Evolutionary conservation across 441 rosid genomes (phyloP).

Genomic region (Dalechampia spathulata): DNA sequence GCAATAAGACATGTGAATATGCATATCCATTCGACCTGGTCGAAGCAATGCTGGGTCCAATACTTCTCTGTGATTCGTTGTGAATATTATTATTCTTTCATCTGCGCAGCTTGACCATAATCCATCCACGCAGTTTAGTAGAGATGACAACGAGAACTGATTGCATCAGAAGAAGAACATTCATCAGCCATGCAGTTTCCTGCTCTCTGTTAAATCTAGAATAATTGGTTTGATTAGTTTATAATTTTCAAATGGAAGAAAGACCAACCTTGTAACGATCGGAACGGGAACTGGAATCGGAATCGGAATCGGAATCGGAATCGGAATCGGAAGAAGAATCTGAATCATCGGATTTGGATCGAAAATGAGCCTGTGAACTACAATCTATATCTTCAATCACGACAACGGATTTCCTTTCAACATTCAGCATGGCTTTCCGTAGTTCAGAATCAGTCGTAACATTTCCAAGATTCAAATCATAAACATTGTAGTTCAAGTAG

Average conservation of each 20-base stretch:
- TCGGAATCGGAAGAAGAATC: neutral
- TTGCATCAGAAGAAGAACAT: neutral
- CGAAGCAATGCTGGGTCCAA: conserved; percentile 60
- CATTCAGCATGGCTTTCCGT: conserved; percentile 17
- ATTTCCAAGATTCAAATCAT: conserved; percentile 27
- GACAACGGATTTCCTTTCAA: conserved; percentile 15
- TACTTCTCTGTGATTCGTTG: conserved; percentile 54
- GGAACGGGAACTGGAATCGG: no score
- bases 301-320: neutral
- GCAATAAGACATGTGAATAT: conserved; percentile 54
- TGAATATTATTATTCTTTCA: conserved; percentile 56
- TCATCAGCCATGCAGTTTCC: no score
- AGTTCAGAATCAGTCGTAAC: conserved; percentile 19
- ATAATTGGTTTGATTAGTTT: no score
- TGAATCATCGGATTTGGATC: neutral
- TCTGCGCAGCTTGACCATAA: conserved; percentile 67
- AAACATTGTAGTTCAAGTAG: conserved; percentile 32
- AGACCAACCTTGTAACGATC: no score
- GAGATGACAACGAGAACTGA: conserved; percentile 37
- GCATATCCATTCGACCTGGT: conserved; percentile 77
- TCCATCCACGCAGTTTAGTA: conserved; percentile 58
- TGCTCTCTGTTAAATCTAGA: no score
- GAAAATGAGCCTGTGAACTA: conserved; percentile 4
- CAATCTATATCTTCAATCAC: conserved; percentile 43
- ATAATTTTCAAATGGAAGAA: no score